Percentiles rank a stretch among this genome's conserved stretches.
Conservation (phyloP, 23 red algal genomes). For the Gracilaria vermiculophylla region DNA sequence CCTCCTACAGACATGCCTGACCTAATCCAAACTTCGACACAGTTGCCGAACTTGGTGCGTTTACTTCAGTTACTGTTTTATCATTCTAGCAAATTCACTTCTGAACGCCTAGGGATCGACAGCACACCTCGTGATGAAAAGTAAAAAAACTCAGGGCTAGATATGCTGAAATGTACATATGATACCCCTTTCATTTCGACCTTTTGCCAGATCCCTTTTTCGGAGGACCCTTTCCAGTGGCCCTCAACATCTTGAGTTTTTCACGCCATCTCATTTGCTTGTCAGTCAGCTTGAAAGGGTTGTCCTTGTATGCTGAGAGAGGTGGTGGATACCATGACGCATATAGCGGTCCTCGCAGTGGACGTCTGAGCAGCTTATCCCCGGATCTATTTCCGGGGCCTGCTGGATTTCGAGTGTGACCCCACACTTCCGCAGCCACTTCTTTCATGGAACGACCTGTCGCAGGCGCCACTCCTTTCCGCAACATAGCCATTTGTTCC, state of each 20-base stretch:
- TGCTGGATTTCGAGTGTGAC: conserved; percentile 21
- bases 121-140: no score
- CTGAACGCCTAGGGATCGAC: no score
- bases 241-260: conserved; percentile 62
- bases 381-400: conserved; percentile 60
- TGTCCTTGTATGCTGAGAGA: background rate
- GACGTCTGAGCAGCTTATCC: conserved; percentile 20
- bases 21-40: no score
- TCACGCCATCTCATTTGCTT: conserved; percentile 63
- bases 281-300: conserved; percentile 47
- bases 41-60: no score
- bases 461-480: conserved; percentile 26
- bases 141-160: no score
- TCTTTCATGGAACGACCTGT: conserved; percentile 29
- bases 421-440: conserved; percentile 50
- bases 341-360: conserved; percentile 48
- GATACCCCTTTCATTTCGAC: background rate
- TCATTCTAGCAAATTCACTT: no score
- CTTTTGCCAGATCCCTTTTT: conserved; percentile 65
- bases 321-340: conserved; percentile 57
- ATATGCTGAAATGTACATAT: no score
- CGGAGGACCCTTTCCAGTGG: conserved; percentile 61
- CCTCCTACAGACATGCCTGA: no score
- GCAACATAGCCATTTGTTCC: background rate
- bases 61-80: no score